A percentile compares a stretch with the other conserved stretches of the same genome.
Evolutionary conservation across 148 eudicot species (phyloP).

Genomic region (Vaccinium myrtillus): DNA sequence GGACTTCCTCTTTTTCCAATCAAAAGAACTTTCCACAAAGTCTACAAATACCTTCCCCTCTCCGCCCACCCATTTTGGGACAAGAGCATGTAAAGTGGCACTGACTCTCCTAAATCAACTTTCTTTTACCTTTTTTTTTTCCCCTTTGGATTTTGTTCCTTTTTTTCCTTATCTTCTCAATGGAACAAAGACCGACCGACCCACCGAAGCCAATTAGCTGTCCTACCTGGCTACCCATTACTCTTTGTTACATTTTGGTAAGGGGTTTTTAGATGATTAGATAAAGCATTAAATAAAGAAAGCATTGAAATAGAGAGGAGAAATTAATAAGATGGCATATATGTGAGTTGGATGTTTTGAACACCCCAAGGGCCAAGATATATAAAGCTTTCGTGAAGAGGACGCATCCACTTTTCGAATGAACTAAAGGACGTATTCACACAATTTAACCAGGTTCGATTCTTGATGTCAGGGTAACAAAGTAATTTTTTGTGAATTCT

Average conservation of each 20-base stretch:
- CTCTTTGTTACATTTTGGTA: neutral
- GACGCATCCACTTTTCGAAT: no score
- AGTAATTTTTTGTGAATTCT: no score
- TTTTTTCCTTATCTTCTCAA: neutral
- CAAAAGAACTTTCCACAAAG: neutral
- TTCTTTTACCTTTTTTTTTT: neutral
- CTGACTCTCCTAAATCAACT: conserved; percentile 9
- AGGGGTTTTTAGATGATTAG: neutral
- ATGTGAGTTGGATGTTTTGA: no score
- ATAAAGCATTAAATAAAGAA: no score
- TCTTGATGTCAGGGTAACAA: no score
- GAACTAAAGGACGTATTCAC: no score
- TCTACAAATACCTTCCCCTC: neutral
- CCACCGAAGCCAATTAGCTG: neutral
- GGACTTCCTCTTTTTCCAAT: no score
- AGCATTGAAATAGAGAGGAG: no score
- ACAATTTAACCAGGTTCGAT: no score
- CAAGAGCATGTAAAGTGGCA: neutral
- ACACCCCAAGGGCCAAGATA: no score
- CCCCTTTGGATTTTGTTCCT: neutral
- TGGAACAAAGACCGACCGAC: conserved; percentile 15
- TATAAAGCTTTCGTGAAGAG: no score
- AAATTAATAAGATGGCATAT: no score
- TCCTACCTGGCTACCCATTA: neutral
- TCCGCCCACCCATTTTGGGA: neutral